Evolutionary conservation across 106 monocot genomes (phyloP), one percentile per base, ranked within the genome.

Genomic region (Allium sativum): DNA sequence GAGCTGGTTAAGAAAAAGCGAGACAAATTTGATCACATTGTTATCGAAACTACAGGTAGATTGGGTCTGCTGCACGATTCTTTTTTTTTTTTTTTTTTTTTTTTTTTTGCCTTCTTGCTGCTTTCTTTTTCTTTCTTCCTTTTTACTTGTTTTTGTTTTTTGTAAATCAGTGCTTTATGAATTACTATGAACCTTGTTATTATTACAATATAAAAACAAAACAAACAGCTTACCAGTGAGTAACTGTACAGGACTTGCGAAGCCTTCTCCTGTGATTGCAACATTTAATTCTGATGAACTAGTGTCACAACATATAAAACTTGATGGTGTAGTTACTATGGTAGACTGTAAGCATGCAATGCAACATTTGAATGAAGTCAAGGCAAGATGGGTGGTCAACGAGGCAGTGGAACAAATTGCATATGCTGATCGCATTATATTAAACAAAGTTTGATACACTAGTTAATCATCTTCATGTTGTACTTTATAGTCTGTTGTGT

Each of bases 311-410:
- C 61, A 86, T 84, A 76, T 94, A 71, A 94, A 90, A 66, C 90
- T 94, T 81, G 94, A 94, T 77, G 89, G 89, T 55, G 94, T 90
- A 76, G 94, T 94, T 55, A 94, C 94, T 67, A 52, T 94, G 78
- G 89, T 94, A 8, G 94, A 94, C 66, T 89, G 83, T 71, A 94
- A 94, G 83, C 89, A 94, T 79, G 86, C 86, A n/a, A 86, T 86
- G 81, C 86, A 73, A 62, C 94, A 90, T 83, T 45, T 94, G 77
- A 77, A 90, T 81, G 94, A 94, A 81, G 83, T 86, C 42, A 94
- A 94, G 68, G 76, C 88, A 56, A 86, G 94, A 68, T 94, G 94
- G 94, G 81, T 94, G 14, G 89, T 94, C 48, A 94, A 89, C 79
- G 94, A 94, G 81, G 83, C 86, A 31, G 86, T 94, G 50, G 89